phyloP scores from a whole-genome alignment of 768 basidiomycete genomes.

The Pluteus cervinus region DNA sequence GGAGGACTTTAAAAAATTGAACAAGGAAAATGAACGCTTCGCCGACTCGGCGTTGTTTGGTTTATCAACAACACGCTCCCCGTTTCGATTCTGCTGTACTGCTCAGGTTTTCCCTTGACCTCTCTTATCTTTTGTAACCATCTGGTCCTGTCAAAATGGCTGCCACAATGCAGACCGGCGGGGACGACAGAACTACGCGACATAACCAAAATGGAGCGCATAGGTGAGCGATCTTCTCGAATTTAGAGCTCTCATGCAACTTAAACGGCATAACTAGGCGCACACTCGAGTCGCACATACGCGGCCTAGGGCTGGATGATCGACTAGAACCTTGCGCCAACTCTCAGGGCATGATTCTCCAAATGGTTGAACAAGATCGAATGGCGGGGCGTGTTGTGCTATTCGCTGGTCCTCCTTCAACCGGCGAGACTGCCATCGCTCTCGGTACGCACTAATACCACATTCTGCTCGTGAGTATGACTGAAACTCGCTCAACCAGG shows the following conservation, averaged over 20 bases:
- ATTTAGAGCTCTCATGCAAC: not conserved
- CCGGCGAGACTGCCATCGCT: slow-evolving; percentile 97
- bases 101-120: no score
- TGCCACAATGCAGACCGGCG: slow-evolving; percentile 69
- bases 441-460: slow-evolving; percentile 52
- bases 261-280: slow-evolving; percentile 47
- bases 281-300: slow-evolving; percentile 96
- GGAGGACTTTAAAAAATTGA: no score
- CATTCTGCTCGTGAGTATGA: no score
- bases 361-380: slow-evolving; percentile 93
- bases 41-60: no score
- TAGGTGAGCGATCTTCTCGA: slow-evolving; percentile 46
- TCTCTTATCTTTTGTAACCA: no score
- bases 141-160: no score
- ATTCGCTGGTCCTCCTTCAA: slow-evolving; percentile 96
- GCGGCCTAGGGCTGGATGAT: slow-evolving; percentile 89
- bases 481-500: slow-evolving; percentile 45
- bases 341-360: slow-evolving; percentile 91
- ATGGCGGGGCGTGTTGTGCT: slow-evolving; percentile 95
- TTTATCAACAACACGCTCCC: no score
- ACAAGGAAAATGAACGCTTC: no score
- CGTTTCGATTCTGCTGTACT: no score
- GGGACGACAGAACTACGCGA: slow-evolving; percentile 77
- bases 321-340: slow-evolving; percentile 82
- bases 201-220: slow-evolving; percentile 89